Evolutionary conservation across 768 basidiomycete genomes (phyloP).

Genomic region (Galerina sulciceps): DNA sequence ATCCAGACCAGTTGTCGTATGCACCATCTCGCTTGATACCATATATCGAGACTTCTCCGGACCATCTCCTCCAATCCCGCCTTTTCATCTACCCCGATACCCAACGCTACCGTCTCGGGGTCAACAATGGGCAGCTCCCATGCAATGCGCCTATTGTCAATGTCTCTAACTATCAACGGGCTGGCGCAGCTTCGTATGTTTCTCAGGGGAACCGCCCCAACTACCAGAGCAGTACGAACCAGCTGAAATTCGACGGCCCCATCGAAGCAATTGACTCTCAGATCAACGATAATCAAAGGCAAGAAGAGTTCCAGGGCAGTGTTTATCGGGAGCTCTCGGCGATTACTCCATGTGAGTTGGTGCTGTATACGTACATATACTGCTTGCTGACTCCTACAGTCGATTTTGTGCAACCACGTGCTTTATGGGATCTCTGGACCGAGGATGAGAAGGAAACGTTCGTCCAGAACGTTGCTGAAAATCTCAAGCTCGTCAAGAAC

Average conservation of each 20-base stretch:
- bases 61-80: conserved; percentile 93
- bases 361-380: no score
- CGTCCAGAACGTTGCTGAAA: no score
- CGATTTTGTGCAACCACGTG: no score
- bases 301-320: no score
- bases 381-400: no score
- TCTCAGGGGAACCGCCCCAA: conserved; percentile 87
- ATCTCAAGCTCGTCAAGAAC: no score
- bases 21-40: conserved; percentile 87
- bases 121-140: conserved; percentile 85
- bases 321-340: no score
- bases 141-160: conserved; percentile 80
- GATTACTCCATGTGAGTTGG: no score
- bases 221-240: conserved; percentile 80
- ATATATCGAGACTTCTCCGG: conserved; percentile 87
- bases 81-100: conserved; percentile 95
- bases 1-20: conserved; percentile 81
- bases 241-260: conserved; percentile 73
- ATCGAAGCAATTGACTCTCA: no score
- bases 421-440: no score
- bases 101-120: conserved; percentile 81
- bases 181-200: conserved; percentile 67
- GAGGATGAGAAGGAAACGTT: no score
- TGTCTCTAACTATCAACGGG: conserved; percentile 91
- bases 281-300: no score